phyloP scores from a whole-genome alignment of 176 grass and related monocot species.

The Hordeum vulgare region MorexV3_pseudomolecules_assembly NC_058522.1:555583781-555584280 shows the following conservation, averaged over 20 bases:
- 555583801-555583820: conserved; percentile 29
- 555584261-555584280: background rate
- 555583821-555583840: background rate
- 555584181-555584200: background rate
- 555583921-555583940: conserved; percentile 45
- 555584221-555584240: background rate
- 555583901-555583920: conserved; percentile 66
- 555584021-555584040: conserved; percentile 5
- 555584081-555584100: background rate
- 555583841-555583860: background rate
- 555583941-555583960: conserved; percentile 68
- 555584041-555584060: background rate
- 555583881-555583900: conserved; percentile 56
- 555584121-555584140: background rate
- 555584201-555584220: background rate
- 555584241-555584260: background rate
- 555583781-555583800: conserved; percentile 66
- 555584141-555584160: background rate
- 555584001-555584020: conserved; percentile 30
- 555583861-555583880: conserved; percentile 44
- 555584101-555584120: conserved; percentile 2
- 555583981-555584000: conserved; percentile 31
- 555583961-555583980: conserved; percentile 52
- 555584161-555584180: background rate
- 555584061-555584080: conserved; percentile 13